These are phyloP conservation scores for Boeremia lycopersici DNA, from an alignment of 2,329 filamentous ascomycete species.

Conservation along the genomic window DNA sequence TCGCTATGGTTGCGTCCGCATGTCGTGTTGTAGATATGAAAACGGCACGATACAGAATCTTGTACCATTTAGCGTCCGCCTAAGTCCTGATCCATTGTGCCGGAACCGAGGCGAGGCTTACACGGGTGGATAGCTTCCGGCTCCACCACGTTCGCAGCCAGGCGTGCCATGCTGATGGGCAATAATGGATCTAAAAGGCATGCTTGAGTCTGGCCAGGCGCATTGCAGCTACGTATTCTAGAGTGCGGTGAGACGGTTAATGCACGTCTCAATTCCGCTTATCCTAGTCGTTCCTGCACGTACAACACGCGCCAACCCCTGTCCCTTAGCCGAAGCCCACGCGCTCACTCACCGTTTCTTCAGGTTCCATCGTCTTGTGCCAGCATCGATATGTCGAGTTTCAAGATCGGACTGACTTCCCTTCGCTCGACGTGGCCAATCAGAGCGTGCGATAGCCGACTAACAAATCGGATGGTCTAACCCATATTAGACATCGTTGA, in stretches of 20 bases:
- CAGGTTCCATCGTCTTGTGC: conserved; percentile 35
- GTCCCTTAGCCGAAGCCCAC: conserved; percentile 15
- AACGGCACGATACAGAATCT: conserved; percentile 9
- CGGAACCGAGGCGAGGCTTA: conserved; percentile 25
- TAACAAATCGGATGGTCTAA: conserved; percentile 25
- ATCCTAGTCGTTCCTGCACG: conserved; percentile 21
- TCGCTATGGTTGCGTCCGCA: background rate
- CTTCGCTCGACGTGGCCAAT: conserved; percentile 32
- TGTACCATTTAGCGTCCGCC: conserved; percentile 23
- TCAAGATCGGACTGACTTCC: conserved; percentile 15
- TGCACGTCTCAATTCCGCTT: conserved; percentile 21
- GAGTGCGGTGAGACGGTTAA: conserved; percentile 8
- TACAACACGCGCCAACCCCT: conserved; percentile 24
- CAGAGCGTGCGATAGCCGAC: conserved; percentile 29
- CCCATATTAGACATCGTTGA: conserved; percentile 34
- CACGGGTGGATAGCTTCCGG: conserved; percentile 13
- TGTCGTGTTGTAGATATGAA: background rate
- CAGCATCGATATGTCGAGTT: conserved; percentile 26
- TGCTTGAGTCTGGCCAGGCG: conserved; percentile 1
- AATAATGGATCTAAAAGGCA: conserved; percentile 14
- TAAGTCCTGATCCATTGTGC: conserved; percentile 33
- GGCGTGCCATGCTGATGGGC: conserved; percentile 17
- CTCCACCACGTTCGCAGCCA: conserved; percentile 15
- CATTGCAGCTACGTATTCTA: background rate
- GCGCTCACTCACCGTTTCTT: conserved; percentile 19